phyloP scores from a whole-genome alignment of 345 rosid genomes.

The Hevea brasiliensis region DNA sequence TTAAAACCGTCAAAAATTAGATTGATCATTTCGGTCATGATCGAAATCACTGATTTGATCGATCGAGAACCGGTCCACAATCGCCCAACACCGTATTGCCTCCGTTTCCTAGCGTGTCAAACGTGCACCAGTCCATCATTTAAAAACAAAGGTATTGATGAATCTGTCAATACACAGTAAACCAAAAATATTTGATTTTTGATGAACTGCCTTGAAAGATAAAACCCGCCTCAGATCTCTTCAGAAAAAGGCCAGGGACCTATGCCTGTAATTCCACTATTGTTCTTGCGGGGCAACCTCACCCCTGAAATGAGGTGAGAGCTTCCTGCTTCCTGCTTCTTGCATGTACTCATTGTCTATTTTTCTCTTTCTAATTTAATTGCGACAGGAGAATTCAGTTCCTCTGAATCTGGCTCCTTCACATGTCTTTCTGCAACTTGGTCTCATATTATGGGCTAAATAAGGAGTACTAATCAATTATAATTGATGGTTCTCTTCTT shows the following conservation, averaged over 20 bases:
- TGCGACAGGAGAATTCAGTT: slow-evolving; percentile 1
- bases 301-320: slow-evolving; percentile 20
- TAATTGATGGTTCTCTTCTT: slow-evolving; percentile 1
- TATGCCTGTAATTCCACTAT: not conserved
- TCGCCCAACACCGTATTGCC: no score
- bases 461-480: not conserved
- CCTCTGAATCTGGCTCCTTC: slow-evolving; percentile 12
- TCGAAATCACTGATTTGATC: not conserved
- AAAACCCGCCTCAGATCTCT: slow-evolving; percentile 21
- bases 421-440: slow-evolving; percentile 8
- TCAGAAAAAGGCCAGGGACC: slow-evolving; percentile 17
- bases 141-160: not conserved
- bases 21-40: no score
- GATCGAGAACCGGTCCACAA: no score
- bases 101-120: not conserved
- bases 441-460: slow-evolving; percentile 11
- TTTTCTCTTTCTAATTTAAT: not conserved
- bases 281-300: slow-evolving; percentile 18
- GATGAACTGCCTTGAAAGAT: slow-evolving; percentile 14
- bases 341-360: not conserved
- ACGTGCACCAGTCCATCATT: not conserved
- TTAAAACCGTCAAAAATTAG: no score
- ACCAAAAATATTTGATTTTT: slow-evolving; percentile 9
- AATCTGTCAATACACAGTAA: slow-evolving; percentile 13
- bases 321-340: not conserved